A percentile compares a stretch with the other conserved stretches of the same genome.
These are phyloP conservation scores for Gonapodya sp. DNA, from an alignment of 192 early-diverging fungal genomes.

Conservation along the genomic window DNA sequence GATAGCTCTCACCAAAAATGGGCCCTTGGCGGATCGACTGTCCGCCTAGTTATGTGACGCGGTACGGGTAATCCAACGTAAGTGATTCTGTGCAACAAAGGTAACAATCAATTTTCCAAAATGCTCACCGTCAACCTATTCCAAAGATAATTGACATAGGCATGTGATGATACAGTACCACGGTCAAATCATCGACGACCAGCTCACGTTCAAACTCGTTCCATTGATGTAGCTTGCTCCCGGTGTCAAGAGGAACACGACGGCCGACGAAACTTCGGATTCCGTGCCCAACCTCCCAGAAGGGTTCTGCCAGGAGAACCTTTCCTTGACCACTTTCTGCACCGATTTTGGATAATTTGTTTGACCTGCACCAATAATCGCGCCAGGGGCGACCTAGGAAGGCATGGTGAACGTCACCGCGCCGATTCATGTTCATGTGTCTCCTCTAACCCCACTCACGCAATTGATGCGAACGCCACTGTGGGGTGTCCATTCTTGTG, in stretches of 20 bases:
- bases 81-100: too few relatives aligned
- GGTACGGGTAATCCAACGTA: too few relatives aligned
- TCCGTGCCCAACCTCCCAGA: constrained; percentile 38
- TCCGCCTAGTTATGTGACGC: too few relatives aligned
- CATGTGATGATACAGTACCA: too few relatives aligned
- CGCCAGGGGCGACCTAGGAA: constrained; percentile 43
- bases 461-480: constrained; percentile 38
- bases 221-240: constrained; percentile 37
- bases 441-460: too few relatives aligned
- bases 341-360: constrained; percentile 35
- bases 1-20: neutral
- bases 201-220: constrained; percentile 29
- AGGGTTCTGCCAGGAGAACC: constrained; percentile 14
- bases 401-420: too few relatives aligned
- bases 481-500: constrained; percentile 35
- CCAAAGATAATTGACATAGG: too few relatives aligned
- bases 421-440: too few relatives aligned
- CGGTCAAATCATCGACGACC: too few relatives aligned
- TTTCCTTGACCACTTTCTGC: neutral
- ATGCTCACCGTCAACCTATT: too few relatives aligned
- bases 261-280: constrained; percentile 36
- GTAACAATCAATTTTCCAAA: too few relatives aligned
- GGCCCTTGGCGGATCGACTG: neutral
- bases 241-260: constrained; percentile 37
- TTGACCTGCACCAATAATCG: constrained; percentile 39